phyloP scores from a whole-genome alignment of 2,329 filamentous ascomycete genomes.

The Alternaria sp. region DNA sequence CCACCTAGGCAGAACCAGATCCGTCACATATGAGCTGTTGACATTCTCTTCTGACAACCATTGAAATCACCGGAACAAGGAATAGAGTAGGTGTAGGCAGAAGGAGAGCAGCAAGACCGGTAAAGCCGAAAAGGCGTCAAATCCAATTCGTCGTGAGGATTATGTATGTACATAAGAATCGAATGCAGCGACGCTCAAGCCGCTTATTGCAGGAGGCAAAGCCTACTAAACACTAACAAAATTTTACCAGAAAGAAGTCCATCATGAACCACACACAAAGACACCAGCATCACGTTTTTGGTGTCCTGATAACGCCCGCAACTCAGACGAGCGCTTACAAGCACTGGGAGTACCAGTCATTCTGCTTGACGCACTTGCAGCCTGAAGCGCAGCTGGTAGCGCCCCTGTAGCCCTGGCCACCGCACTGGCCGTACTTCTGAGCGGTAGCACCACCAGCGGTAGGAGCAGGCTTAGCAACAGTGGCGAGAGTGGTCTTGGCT shows the following conservation, averaged over 20 bases:
- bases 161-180: conserved; percentile 28
- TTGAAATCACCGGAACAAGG: not conserved
- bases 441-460: conserved; percentile 27
- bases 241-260: not conserved
- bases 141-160: conserved; percentile 3
- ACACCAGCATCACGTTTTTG: not conserved
- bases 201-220: conserved; percentile 9
- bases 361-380: conserved; percentile 48
- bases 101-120: not conserved
- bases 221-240: conserved; percentile 16
- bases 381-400: conserved; percentile 50
- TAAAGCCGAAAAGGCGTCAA: conserved; percentile 9
- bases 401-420: conserved; percentile 53
- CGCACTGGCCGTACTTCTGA: conserved; percentile 53
- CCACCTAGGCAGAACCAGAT: not conserved
- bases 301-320: not conserved
- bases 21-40: not conserved
- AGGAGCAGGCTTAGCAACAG: conserved; percentile 24
- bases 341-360: conserved; percentile 59
- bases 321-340: conserved; percentile 19
- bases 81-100: not conserved
- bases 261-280: conserved; percentile 1
- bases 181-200: conserved; percentile 14
- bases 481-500: conserved; percentile 30
- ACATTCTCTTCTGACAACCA: not conserved